Base-by-base conservation (phyloP, 371 early-diverging fungal genomes). In the Smittium culicis region DNA sequence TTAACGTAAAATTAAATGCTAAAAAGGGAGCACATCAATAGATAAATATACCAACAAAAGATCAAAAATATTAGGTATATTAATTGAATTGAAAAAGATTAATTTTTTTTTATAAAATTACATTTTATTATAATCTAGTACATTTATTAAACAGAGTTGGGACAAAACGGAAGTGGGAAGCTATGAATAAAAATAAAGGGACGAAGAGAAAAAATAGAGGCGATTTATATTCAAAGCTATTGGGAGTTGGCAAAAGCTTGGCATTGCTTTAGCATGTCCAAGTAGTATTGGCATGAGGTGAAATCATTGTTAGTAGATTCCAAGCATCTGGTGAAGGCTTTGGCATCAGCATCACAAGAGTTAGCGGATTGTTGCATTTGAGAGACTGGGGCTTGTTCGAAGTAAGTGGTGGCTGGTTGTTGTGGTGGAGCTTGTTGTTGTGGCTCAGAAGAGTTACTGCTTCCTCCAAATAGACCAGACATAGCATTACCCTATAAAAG, bases 201-300 rank as follows among this genome's bases (percentile, higher is more conserved):
- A n/a, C n/a, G n/a, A n/a, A n/a, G n/a, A n/a, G n/a, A n/a, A n/a
- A n/a, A n/a, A n/a, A n/a, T n/a, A n/a, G n/a, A n/a, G n/a, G n/a
- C n/a, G n/a, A n/a, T n/a, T 45, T 54, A 31, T 70, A 65, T 31
- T 80, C 74, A 64, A n/a, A n/a, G n/a, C n/a, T n/a, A n/a, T n/a
- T n/a, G n/a, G n/a, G n/a, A n/a, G n/a, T 79, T 71, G 29, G 82
- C 79, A 79, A 85, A 82, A 59, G 84, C 78, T 74, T 89, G 89
- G 80, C 93, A 94, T 54, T 85, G 81, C 80, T 91, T 91, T 70
- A 93, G 82, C 75, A 85, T 85, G 70, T 94, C 93, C 34, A 92
- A 76, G 72, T 91, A 92, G 82, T 85, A 90, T 76, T 88, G 86
- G 80, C 93, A 94, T 14, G 86, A 81, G 61, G 70, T 72, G 67